Evolutionary conservation across 2,329 filamentous ascomycete genomes (phyloP), one percentile per base, ranked within the genome.

Genomic region (Xylariales sp.): DNA sequence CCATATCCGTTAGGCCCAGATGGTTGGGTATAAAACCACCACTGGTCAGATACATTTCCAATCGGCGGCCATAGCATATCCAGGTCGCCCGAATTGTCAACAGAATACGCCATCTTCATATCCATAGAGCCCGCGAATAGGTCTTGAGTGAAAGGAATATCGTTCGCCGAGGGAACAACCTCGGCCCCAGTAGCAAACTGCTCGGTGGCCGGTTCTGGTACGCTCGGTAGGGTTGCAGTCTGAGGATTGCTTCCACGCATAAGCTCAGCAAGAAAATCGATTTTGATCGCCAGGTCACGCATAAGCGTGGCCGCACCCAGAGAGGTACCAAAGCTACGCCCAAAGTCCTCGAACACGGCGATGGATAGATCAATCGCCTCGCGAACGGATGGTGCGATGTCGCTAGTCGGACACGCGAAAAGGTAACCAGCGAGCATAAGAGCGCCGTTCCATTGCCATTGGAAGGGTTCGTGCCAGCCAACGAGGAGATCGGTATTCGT

Each of bases 381-480:
- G 18, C 73, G 73, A n/a, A 74, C 71, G 9, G 54, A 34, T 1
- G 34, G 34, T 28, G 72, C 61, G n/a, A 59, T 69, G 39, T 55
- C 58, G 36, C 67, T 69, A 7, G 63, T 59, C 18, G 72, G 73
- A 43, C 73, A 68, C 12, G 72, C 72, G 34, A 74, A 72, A n/a
- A 73, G 55, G 46, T 71, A 75, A 8, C 73, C 73, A 3, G 68
- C 68, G 16, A 75, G 60, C 3, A 70, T 74, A 23, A 75, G 64
- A 5, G 71, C 69, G 0, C 81, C 80, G 64, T 82, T 80, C 80
- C 81, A 83, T 68, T 83, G 81, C 75, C 79, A 83, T 30, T 81
- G 79, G 58, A 81, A 83, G 0, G 77, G 74, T 57, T 81, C 78
- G 65, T 80, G 75, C 76, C 76, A 81, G 7, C 81, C 80, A n/a